These are phyloP conservation scores for Penicillium fimorum DNA, from an alignment of 495 filamentous ascomycete genomes.

Conservation along the genomic window DNA sequence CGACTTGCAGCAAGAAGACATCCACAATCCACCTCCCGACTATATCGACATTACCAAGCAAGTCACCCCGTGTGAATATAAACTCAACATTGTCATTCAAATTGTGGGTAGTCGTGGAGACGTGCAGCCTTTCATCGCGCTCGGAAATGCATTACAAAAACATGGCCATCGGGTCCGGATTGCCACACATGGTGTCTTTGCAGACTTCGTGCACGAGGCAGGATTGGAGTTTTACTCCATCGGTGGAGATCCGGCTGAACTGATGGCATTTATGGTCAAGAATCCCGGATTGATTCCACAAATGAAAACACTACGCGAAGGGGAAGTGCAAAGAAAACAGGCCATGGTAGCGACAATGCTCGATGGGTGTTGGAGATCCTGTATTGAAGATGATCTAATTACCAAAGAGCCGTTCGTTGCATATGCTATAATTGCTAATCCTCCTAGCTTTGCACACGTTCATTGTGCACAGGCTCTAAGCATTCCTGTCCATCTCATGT, in stretches of 20 bases:
- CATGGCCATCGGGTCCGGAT: neutral
- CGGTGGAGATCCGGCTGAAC: slow-evolving; percentile 53
- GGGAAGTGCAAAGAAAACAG: slow-evolving; percentile 1
- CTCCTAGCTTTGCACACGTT: slow-evolving; percentile 64
- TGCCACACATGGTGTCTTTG: slow-evolving; percentile 35
- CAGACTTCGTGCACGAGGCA: slow-evolving; percentile 50
- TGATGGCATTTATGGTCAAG: slow-evolving; percentile 54
- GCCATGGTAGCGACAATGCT: slow-evolving; percentile 10
- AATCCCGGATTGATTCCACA: slow-evolving; percentile 43
- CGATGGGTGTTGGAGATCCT: slow-evolving; percentile 1
- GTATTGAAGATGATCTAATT: slow-evolving; percentile 3
- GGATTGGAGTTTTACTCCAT: slow-evolving; percentile 57
- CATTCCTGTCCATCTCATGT: slow-evolving; percentile 65
- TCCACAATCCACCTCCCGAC: slow-evolving; percentile 1
- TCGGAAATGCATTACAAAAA: neutral
- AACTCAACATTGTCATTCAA: slow-evolving; percentile 2
- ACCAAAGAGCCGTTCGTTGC: slow-evolving; percentile 54
- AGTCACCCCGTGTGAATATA: neutral
- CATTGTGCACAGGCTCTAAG: slow-evolving; percentile 62
- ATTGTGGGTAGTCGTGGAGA: slow-evolving; percentile 2
- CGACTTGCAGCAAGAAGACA: slow-evolving; percentile 13
- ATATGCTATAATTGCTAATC: slow-evolving; percentile 67
- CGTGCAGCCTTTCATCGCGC: slow-evolving; percentile 1
- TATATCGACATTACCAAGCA: neutral
- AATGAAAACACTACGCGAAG: slow-evolving; percentile 13